Evolutionary conservation across 2,329 filamentous ascomycete species (phyloP).

Genomic region (Scolecobasidium constrictum): DNA sequence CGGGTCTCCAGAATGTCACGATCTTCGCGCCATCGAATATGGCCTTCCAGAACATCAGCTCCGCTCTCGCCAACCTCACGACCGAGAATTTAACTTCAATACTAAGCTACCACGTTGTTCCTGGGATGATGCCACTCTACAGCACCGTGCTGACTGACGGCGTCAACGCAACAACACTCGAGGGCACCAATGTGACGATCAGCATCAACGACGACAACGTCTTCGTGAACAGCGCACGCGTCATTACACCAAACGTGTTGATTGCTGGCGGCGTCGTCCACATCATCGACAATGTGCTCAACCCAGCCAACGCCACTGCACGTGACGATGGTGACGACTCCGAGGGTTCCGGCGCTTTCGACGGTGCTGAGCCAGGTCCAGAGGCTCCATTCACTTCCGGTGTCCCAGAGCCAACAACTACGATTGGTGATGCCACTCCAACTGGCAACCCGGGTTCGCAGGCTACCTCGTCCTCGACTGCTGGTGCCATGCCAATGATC

Average conservation of each 20-base stretch:
- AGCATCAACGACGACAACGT: constrained; percentile 21
- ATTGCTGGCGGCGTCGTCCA: constrained; percentile 37
- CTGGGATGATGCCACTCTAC: constrained; percentile 39
- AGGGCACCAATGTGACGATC: constrained; percentile 29
- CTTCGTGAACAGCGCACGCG: constrained; percentile 34
- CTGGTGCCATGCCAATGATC: constrained; percentile 17
- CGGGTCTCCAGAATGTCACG: constrained; percentile 7
- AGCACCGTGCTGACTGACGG: constrained; percentile 33
- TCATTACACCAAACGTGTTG: constrained; percentile 31
- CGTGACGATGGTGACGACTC: constrained; percentile 26
- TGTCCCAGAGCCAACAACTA: constrained; percentile 28
- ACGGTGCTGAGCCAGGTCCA: constrained; percentile 34
- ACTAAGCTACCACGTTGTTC: constrained; percentile 50
- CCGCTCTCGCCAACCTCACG: constrained; percentile 28
- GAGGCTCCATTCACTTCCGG: constrained; percentile 41
- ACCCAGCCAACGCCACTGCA: constrained; percentile 38
- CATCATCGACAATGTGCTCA: constrained; percentile 43
- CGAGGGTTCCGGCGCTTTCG: constrained; percentile 39
- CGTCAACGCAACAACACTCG: constrained; percentile 24
- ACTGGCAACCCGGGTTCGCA: too few species aligned
- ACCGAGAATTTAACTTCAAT: constrained; percentile 35
- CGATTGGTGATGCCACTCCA: too few species aligned
- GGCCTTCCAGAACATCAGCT: constrained; percentile 7
- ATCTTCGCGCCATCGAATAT: constrained; percentile 10
- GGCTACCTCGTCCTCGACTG: constrained; percentile 14